Conservation (phyloP, 2,329 filamentous ascomycete species). For the Eutypella sp. region DNA sequence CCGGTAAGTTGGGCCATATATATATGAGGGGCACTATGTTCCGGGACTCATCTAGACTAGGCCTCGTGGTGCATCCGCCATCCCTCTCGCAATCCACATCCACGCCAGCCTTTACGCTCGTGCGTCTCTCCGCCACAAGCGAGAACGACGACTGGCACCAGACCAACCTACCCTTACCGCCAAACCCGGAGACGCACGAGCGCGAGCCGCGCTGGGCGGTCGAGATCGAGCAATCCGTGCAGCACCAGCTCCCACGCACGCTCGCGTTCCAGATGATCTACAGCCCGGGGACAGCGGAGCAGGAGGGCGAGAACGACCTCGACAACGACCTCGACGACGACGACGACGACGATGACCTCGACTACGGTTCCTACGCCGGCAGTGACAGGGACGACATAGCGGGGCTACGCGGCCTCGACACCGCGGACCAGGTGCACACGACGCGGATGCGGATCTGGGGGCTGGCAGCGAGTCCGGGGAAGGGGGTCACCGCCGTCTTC, state of each 20-base stretch:
- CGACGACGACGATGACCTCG: slow-evolving; percentile 13
- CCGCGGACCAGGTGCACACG: slow-evolving; percentile 40
- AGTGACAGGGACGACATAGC: slow-evolving; percentile 11
- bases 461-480: slow-evolving; percentile 46
- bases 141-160: slow-evolving; percentile 50
- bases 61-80: slow-evolving; percentile 42
- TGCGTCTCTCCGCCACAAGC: slow-evolving; percentile 47
- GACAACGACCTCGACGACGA: slow-evolving; percentile 14
- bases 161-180: slow-evolving; percentile 36
- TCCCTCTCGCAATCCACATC: slow-evolving; percentile 23
- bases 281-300: slow-evolving; percentile 25
- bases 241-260: slow-evolving; percentile 39
- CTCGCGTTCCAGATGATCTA: slow-evolving; percentile 33
- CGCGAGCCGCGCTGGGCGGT: slow-evolving; percentile 41
- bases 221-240: slow-evolving; percentile 39
- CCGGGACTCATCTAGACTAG: slow-evolving; percentile 21
- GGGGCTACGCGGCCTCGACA: slow-evolving; percentile 22
- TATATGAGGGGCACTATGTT: not conserved
- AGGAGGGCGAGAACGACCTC: slow-evolving; percentile 12
- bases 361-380: no score
- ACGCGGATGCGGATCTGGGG: slow-evolving; percentile 51
- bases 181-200: slow-evolving; percentile 7
- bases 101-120: slow-evolving; percentile 45
- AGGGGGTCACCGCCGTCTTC: slow-evolving; percentile 46
- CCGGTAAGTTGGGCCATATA: slow-evolving; percentile 27